A percentile compares a stretch with the other conserved stretches of the same genome.
Conservation (phyloP, 208 protist species). For the Strigomonas culicis region DNA sequence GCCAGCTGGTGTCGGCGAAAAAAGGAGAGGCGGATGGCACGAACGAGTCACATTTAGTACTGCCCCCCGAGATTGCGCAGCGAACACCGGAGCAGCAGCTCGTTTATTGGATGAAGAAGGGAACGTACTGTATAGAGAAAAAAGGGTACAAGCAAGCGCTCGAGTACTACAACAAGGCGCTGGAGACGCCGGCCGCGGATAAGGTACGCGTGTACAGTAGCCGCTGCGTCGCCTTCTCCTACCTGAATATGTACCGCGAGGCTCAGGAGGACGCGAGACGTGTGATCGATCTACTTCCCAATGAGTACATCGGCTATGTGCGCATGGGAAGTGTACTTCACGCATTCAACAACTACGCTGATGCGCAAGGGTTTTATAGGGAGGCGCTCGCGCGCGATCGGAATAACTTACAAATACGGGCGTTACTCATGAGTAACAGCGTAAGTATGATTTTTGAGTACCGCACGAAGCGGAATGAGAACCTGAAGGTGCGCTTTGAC, state of each 20-base stretch:
- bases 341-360: slow-evolving; percentile 54
- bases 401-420: slow-evolving; percentile 35
- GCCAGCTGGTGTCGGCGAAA: too few relatives aligned
- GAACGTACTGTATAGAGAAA: background rate
- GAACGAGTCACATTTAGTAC: too few relatives aligned
- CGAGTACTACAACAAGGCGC: background rate
- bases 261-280: slow-evolving; percentile 60
- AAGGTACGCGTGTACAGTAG: background rate
- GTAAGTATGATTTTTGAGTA: slow-evolving; percentile 59
- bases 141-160: background rate
- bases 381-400: slow-evolving; percentile 44
- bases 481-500: slow-evolving; percentile 26
- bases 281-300: slow-evolving; percentile 48
- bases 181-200: background rate
- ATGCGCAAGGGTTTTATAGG: slow-evolving; percentile 66
- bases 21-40: too few relatives aligned
- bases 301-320: slow-evolving; percentile 67
- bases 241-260: slow-evolving; percentile 37
- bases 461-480: slow-evolving; percentile 22
- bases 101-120: too few relatives aligned
- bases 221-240: background rate
- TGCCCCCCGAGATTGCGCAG: too few relatives aligned
- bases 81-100: too few relatives aligned
- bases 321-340: slow-evolving; percentile 74
- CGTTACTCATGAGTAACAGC: slow-evolving; percentile 50